Evolutionary conservation across 78 protist species (phyloP).

Genomic region (slime mould (Dictyostelium discoideum)): DNA sequence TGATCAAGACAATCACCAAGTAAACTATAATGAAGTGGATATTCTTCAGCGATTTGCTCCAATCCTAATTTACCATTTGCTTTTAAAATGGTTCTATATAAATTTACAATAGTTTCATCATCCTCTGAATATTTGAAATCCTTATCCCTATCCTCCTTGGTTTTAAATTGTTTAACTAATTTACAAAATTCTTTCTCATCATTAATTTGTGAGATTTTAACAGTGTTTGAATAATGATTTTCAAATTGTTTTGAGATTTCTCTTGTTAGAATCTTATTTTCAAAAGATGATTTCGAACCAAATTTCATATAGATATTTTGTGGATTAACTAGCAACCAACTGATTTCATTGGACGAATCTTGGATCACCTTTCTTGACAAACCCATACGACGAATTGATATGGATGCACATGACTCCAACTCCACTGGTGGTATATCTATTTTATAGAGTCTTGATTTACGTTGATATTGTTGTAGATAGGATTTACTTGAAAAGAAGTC

Average conservation of each 20-base stretch:
- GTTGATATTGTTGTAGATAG: not conserved
- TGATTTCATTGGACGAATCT: not conserved
- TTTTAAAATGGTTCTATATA: constrained; percentile 9
- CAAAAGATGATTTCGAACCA: constrained; percentile 37
- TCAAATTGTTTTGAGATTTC: constrained; percentile 18
- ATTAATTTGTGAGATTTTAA: not conserved
- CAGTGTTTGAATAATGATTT: not conserved
- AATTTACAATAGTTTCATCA: constrained; percentile 57
- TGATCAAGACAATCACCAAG: not conserved
- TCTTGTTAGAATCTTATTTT: not conserved
- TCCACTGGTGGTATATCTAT: constrained; percentile 56
- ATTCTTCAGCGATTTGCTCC: constrained; percentile 25
- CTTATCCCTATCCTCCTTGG: constrained; percentile 46
- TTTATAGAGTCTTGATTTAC: constrained; percentile 15
- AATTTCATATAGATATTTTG: not conserved
- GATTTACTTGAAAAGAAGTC: constrained; percentile 18
- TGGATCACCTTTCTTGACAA: constrained; percentile 10
- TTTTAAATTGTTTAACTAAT: constrained; percentile 28
- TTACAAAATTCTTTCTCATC: constrained; percentile 35
- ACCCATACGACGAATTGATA: constrained; percentile 5
- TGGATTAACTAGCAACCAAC: constrained; percentile 21
- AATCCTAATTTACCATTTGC: constrained; percentile 52
- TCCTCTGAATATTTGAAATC: constrained; percentile 11
- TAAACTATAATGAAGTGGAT: constrained; percentile 22
- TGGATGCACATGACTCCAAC: constrained; percentile 10